phyloP scores from a whole-genome alignment of 2,329 filamentous ascomycete species.

The Pseudogymnoascus sp. region DNA sequence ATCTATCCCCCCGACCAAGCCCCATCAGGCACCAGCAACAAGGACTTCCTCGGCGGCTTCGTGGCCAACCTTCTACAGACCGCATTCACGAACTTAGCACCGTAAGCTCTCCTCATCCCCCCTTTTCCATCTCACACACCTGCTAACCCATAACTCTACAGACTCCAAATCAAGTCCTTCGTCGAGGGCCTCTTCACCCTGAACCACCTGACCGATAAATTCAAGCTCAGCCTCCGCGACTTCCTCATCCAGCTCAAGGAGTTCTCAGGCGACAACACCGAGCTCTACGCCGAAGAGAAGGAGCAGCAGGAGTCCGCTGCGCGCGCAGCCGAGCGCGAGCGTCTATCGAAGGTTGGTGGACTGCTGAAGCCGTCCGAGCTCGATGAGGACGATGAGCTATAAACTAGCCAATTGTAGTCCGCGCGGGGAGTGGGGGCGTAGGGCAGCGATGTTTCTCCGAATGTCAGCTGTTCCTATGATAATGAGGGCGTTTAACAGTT shows the following conservation, averaged over 20 bases:
- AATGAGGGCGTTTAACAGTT: slow-evolving; percentile 7
- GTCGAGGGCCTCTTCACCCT: slow-evolving; percentile 82
- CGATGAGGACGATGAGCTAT: slow-evolving; percentile 77
- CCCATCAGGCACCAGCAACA: slow-evolving; percentile 74
- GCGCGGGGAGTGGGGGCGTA: background rate
- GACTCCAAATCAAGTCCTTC: slow-evolving; percentile 79
- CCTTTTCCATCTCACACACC: slow-evolving; percentile 10
- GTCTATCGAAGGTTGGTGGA: slow-evolving; percentile 89
- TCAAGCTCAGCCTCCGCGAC: slow-evolving; percentile 91
- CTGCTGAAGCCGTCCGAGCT: slow-evolving; percentile 96
- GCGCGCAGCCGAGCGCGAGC: slow-evolving; percentile 81
- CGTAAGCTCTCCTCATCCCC: slow-evolving; percentile 48
- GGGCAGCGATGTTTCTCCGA: background rate
- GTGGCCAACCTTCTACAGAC: slow-evolving; percentile 77
- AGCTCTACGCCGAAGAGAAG: slow-evolving; percentile 88
- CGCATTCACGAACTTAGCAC: slow-evolving; percentile 87
- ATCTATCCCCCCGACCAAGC: slow-evolving; percentile 84
- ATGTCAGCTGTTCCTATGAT: background rate
- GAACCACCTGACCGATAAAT: slow-evolving; percentile 85
- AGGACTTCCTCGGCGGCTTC: slow-evolving; percentile 83
- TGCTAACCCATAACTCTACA: slow-evolving; percentile 38
- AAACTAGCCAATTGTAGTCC: slow-evolving; percentile 49
- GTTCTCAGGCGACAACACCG: slow-evolving; percentile 90
- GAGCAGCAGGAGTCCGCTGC: slow-evolving; percentile 83
- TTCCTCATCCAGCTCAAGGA: slow-evolving; percentile 97